Evolutionary conservation across 169 alveolate species (phyloP), one percentile per base, ranked within the genome.

Genomic region (Eimeria praecox): DNA sequence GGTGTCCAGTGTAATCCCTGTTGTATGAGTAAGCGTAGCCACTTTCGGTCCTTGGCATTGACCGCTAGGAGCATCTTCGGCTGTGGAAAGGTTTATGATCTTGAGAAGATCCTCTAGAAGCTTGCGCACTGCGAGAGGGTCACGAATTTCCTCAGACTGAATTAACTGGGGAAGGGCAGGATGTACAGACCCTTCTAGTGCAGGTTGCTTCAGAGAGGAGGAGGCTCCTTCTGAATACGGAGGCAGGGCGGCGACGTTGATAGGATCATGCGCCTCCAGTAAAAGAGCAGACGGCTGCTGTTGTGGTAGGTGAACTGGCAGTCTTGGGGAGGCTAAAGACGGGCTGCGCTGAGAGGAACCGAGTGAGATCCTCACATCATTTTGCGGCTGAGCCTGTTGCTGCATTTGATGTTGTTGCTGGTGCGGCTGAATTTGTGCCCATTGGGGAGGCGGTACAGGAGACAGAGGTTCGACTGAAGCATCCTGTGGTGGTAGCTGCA

Each of bases 401-500:
- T 54, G 80, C 46, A 22, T 30, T 73, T 87, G 82, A 14, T 59
- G 83, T 3, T 54, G 80, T 46, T 20, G 93, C 83, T 87, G 93
- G 62, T 59, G 93, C 30, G 35, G 93, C 83, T 62, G 82, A 42
- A 87, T 87, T 33, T 56, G 93, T 6, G 93, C 93, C 93, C 93
- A 87, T n/a, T 87, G 82, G 40, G 93, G 93, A 14, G 93, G 93
- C 44, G 93, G 93, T 52, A 87, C 64, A 4, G 93, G 93, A 20
- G 93, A 87, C 3, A 87, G 93, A 64, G 59, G 93, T 44, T 87
- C 83, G 33, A 38, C 24, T 42, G 93, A 24, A 24, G 56, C 64
- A 22, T 87, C 83, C 2, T 62, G 59, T 12, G 82, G 30, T n/a
- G n/a, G 93, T 8, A 12, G 80, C 66, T 87, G 93, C 93, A 62